Base-by-base conservation (phyloP, 495 filamentous ascomycete species). In the Annulohypoxylon bovei region DNA sequence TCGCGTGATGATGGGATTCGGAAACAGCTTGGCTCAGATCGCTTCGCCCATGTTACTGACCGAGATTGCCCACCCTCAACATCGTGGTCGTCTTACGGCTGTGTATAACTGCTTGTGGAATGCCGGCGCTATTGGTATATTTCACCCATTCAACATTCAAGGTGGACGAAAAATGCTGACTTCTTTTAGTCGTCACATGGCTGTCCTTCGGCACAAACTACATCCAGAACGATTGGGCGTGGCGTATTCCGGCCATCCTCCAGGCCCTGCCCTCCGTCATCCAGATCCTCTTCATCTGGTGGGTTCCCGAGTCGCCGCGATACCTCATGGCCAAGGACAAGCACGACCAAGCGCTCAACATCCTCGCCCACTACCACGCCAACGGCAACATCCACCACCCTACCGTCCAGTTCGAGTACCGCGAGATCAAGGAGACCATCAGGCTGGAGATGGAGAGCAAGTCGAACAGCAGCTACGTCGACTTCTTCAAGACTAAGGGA, bases 41-140 rank as follows among this genome's bases (percentile, higher is more conserved):
- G 84, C 86, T 20, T 86, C 89, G 11, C 88, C 89, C 46, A 83
- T 90, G 69, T 78, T 91, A 58, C 82, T 91, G 39, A 88, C 88
- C 30, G 89, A 91, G 78, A 76, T 91, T 52, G 84, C 83, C 40
- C 88, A 91, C 69, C 87, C 89, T 42, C 88, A 91, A 76, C 88
- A 90, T 59, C 88, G 88, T 78, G 88, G 84, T 33, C 81, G 87
- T 71, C 84, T 90, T 74, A 90, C 87, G 40, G 86, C 87, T 23
- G 85, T 91, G 37, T 91, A 90, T 75, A 90, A 91, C 79, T 86
- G 85, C 75, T 82, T 85, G 66, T 90, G 85, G 84, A 88, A 89
- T 76, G 80, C 86, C 28, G 87, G 86, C 32, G 81, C 85, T 47
- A 81, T 88, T 33, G 66, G 76, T 81, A 74, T 74, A 69, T 70